Percentiles rank a stretch among this genome's conserved stretches.
phyloP scores from a whole-genome alignment of 495 filamentous ascomycete species.

The Tuber borchii region DNA sequence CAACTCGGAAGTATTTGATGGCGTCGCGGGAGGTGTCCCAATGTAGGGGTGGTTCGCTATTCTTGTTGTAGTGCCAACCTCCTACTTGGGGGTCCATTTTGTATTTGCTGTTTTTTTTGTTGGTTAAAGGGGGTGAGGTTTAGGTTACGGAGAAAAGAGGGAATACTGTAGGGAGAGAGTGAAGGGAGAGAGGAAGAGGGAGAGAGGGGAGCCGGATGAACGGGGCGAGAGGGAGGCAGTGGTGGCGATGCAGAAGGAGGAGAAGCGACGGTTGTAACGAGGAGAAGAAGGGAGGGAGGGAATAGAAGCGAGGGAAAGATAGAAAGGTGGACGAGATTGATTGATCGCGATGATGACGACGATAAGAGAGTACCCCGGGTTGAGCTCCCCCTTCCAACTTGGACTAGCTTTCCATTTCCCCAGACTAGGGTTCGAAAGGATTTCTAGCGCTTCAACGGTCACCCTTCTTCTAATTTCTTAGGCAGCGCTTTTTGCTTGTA shows the following conservation, averaged over 20 bases:
- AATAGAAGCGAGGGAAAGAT: not conserved
- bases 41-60: conserved; percentile 24
- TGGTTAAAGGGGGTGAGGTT: not conserved
- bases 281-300: not conserved
- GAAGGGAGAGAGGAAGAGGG: not conserved
- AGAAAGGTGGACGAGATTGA: not conserved
- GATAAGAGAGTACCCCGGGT: not conserved
- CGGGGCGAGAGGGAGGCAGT: not conserved
- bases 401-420: not conserved
- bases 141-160: not conserved
- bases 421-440: not conserved
- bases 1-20: conserved; percentile 25
- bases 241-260: not conserved
- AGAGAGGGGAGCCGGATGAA: not conserved
- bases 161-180: not conserved
- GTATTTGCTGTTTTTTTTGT: not conserved
- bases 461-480: not conserved
- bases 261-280: not conserved
- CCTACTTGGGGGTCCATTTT: conserved; percentile 23
- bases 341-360: not conserved
- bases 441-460: not conserved
- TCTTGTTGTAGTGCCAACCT: conserved; percentile 31
- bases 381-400: not conserved
- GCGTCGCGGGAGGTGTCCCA: conserved; percentile 31
- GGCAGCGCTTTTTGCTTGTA: not conserved